Conservation (phyloP, 2,329 filamentous ascomycete genomes). For the Eurotiales sp. region DNA sequence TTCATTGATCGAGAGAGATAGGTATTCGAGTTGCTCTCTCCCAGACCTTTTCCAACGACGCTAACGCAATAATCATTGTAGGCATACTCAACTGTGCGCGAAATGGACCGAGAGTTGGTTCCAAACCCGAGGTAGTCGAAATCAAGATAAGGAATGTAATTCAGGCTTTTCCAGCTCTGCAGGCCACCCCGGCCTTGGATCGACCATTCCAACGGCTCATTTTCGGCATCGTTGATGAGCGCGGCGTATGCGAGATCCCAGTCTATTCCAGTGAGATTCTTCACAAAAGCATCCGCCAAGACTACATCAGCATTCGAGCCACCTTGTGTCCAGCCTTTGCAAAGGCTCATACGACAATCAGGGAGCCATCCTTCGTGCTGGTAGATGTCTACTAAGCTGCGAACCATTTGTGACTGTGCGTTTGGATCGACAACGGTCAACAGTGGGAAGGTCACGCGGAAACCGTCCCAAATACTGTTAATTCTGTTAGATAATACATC, state of each 20-base stretch:
- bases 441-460: conserved; percentile 65
- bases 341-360: conserved; percentile 70
- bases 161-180: conserved; percentile 64
- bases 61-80: conserved; percentile 70
- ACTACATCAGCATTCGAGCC: conserved; percentile 70
- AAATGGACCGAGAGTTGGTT: conserved; percentile 66
- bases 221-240: conserved; percentile 66
- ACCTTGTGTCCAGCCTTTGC: conserved; percentile 67
- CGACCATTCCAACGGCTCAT: conserved; percentile 66
- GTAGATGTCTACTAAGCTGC: conserved; percentile 68
- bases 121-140: conserved; percentile 65
- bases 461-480: conserved; percentile 62
- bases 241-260: conserved; percentile 67
- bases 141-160: conserved; percentile 68
- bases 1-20: conserved; percentile 59
- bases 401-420: conserved; percentile 61
- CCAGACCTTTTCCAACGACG: conserved; percentile 57
- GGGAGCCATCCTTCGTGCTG: conserved; percentile 67
- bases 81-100: conserved; percentile 69
- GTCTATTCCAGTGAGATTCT: conserved; percentile 61
- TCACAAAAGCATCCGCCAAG: conserved; percentile 64
- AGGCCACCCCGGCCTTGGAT: conserved; percentile 66
- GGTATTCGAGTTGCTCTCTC: conserved; percentile 53
- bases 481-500: neutral
- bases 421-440: conserved; percentile 63